Conservation (phyloP, 2,329 filamentous ascomycete genomes). For the Nigrograna mackinnonii region DNA sequence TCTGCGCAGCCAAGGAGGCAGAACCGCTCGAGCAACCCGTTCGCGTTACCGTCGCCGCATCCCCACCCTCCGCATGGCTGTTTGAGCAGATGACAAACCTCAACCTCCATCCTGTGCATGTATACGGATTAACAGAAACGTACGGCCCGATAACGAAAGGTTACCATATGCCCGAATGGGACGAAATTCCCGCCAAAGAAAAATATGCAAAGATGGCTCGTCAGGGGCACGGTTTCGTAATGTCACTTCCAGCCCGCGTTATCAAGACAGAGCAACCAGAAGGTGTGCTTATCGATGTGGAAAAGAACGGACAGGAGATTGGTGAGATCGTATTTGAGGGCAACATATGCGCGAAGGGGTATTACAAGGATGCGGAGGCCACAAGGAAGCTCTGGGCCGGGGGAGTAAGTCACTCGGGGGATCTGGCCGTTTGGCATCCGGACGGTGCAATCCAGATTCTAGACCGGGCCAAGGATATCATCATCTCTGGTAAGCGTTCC, state of each 20-base stretch:
- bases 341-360: slow-evolving; percentile 90
- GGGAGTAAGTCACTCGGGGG: slow-evolving; percentile 84
- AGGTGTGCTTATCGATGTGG: slow-evolving; percentile 68
- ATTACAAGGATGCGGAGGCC: slow-evolving; percentile 87
- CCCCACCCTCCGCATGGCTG: slow-evolving; percentile 84
- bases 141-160: slow-evolving; percentile 96
- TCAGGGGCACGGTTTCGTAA: slow-evolving; percentile 90
- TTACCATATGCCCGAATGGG: slow-evolving; percentile 85
- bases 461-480: slow-evolving; percentile 95
- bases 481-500: slow-evolving; percentile 81
- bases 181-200: slow-evolving; percentile 71
- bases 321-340: slow-evolving; percentile 85
- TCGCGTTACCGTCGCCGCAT: slow-evolving; percentile 88
- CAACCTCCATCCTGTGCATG: slow-evolving; percentile 89
- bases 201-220: slow-evolving; percentile 90
- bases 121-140: slow-evolving; percentile 86
- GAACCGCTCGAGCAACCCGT: slow-evolving; percentile 70
- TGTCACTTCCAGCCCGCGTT: slow-evolving; percentile 77
- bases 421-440: slow-evolving; percentile 89
- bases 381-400: slow-evolving; percentile 86
- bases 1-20: slow-evolving; percentile 81
- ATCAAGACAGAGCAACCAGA: slow-evolving; percentile 77
- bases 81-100: slow-evolving; percentile 90
- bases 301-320: slow-evolving; percentile 72
- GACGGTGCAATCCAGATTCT: slow-evolving; percentile 91